A percentile compares a stretch with the other conserved stretches of the same genome.
These are phyloP conservation scores for Nasturtium officinale DNA, from an alignment of 345 rosid species.

Conservation along the genomic window DNA sequence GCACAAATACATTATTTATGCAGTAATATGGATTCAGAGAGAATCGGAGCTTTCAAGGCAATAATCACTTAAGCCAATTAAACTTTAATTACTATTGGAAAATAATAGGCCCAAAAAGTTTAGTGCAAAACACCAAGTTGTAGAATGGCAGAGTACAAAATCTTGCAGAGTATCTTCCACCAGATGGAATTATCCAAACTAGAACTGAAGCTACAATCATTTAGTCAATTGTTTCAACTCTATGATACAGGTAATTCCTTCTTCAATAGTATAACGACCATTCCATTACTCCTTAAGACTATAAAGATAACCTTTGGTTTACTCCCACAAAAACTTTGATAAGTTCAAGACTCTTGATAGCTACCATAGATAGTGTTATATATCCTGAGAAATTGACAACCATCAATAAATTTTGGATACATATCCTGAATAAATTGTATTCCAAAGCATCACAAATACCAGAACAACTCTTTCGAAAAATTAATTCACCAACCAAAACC, in stretches of 20 bases:
- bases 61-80: neutral
- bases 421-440: neutral
- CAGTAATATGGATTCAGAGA: neutral
- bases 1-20: neutral
- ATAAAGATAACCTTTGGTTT: neutral
- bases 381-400: neutral
- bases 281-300: neutral
- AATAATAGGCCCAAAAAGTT: neutral
- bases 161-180: neutral
- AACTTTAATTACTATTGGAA: neutral
- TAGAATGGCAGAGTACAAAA: neutral
- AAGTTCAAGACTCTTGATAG: neutral
- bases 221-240: neutral
- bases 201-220: constrained; percentile 16
- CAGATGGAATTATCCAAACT: constrained; percentile 10
- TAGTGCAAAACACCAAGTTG: neutral
- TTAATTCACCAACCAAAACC: neutral
- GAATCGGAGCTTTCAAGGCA: neutral
- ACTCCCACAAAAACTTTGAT: neutral
- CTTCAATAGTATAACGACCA: neutral
- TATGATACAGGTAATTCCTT: constrained; percentile 5
- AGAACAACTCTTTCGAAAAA: neutral
- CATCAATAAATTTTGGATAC: neutral
- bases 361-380: neutral
- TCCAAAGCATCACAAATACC: constrained; percentile 16